phyloP scores from a whole-genome alignment of 225 moss, liverwort and hornwort species.

The Ulota crispa region DNA sequence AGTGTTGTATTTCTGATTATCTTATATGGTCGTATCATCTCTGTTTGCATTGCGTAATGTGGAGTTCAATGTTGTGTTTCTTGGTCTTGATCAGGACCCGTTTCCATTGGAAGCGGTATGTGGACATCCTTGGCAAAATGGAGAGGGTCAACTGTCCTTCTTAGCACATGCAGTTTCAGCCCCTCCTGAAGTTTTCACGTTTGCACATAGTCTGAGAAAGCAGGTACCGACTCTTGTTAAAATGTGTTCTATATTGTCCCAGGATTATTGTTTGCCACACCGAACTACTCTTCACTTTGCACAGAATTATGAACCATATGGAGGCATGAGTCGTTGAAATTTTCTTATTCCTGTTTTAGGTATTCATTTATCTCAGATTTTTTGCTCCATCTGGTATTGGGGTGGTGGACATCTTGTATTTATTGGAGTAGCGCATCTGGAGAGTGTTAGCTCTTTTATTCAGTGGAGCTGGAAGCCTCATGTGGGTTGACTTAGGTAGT shows the following conservation, averaged over 20 bases:
- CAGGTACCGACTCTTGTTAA: slow-evolving; percentile 48
- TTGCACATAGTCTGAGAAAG: slow-evolving; percentile 73
- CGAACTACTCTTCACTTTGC: neutral
- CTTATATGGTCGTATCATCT: slow-evolving; percentile 5
- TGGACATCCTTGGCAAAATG: slow-evolving; percentile 81
- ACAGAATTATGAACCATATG: slow-evolving; percentile 1
- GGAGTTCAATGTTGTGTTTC: slow-evolving; percentile 20
- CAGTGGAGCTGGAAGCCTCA: slow-evolving; percentile 12
- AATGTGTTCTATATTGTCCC: slow-evolving; percentile 7
- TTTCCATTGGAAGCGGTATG: slow-evolving; percentile 85
- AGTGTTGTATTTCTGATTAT: neutral
- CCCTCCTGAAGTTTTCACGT: slow-evolving; percentile 79
- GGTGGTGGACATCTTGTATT: neutral
- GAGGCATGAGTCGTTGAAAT: slow-evolving; percentile 6
- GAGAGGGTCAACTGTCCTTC: slow-evolving; percentile 92
- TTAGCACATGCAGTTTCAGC: slow-evolving; percentile 80
- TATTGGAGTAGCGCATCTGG: slow-evolving; percentile 11
- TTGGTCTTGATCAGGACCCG: slow-evolving; percentile 61
- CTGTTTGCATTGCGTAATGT: slow-evolving; percentile 16
- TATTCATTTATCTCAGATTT: slow-evolving; percentile 14
- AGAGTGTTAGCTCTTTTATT: slow-evolving; percentile 1
- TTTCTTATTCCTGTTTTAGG: neutral
- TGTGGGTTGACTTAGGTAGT: slow-evolving; percentile 11
- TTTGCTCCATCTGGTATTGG: slow-evolving; percentile 9
- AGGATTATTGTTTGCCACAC: neutral